phyloP scores from a whole-genome alignment of 768 basidiomycete genomes.

The Lentinus tigrinus region DNA sequence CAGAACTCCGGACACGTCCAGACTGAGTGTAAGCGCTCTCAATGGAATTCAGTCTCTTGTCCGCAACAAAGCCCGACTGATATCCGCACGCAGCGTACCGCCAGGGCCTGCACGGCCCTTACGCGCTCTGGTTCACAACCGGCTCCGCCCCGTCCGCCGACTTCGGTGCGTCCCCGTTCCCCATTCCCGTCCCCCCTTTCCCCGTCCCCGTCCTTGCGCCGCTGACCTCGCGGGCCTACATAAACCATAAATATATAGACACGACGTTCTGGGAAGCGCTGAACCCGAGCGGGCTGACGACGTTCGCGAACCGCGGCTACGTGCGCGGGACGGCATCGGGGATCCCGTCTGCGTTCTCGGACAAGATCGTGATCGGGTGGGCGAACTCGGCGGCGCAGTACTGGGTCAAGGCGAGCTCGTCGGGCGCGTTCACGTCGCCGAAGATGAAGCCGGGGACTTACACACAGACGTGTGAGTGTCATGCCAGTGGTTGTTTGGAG shows the following conservation, averaged over 20 bases:
- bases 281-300: not conserved
- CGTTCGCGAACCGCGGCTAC: slow-evolving; percentile 35
- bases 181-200: slow-evolving; percentile 19
- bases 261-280: not conserved
- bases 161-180: slow-evolving; percentile 45
- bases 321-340: slow-evolving; percentile 44
- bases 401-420: slow-evolving; percentile 1
- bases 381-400: not conserved
- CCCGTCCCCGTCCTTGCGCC: not conserved
- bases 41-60: not conserved
- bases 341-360: slow-evolving; percentile 37
- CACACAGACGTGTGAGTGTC: slow-evolving; percentile 18
- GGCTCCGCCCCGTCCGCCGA: slow-evolving; percentile 42
- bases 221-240: not conserved
- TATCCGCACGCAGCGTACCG: slow-evolving; percentile 35
- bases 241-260: not conserved
- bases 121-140: slow-evolving; percentile 43
- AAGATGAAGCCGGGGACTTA: slow-evolving; percentile 51
- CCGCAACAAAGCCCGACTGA: not conserved
- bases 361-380: slow-evolving; percentile 17
- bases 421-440: slow-evolving; percentile 41
- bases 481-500: not conserved
- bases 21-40: slow-evolving; percentile 15
- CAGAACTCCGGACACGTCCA: slow-evolving; percentile 46
- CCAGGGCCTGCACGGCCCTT: slow-evolving; percentile 48